Conservation (phyloP, 1,139 yeast genomes). For the Suhomyces panamericanus region DNA sequence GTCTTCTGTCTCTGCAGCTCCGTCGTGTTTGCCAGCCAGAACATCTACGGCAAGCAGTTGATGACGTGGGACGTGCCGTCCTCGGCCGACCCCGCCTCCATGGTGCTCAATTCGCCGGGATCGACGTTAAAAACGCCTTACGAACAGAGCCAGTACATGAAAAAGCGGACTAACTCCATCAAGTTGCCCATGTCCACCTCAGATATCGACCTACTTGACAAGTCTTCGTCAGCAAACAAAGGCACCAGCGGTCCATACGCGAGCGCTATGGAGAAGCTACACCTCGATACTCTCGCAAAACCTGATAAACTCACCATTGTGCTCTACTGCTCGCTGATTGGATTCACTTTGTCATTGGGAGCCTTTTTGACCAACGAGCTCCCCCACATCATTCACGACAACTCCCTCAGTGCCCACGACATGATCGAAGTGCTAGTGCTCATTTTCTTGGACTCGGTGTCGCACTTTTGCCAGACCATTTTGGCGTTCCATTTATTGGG, state of each 20-base stretch:
- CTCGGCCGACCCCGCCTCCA: conserved; percentile 25
- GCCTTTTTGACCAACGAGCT: conserved; percentile 38
- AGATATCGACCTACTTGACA: conserved; percentile 32
- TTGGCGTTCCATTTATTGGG: conserved; percentile 41
- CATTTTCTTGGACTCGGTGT: conserved; percentile 33
- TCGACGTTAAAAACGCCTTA: background rate
- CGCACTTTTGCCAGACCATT: conserved; percentile 39
- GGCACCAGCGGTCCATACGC: conserved; percentile 27
- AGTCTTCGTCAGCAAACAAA: conserved; percentile 16
- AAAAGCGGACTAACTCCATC: conserved; percentile 29
- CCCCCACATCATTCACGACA: conserved; percentile 16
- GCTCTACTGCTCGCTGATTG: conserved; percentile 39
- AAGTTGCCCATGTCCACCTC: conserved; percentile 38
- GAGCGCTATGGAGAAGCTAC: conserved; percentile 18
- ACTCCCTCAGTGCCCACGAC: conserved; percentile 6
- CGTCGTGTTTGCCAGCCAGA: conserved; percentile 41
- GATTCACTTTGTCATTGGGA: conserved; percentile 31
- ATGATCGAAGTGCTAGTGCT: conserved; percentile 21
- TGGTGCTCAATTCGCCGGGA: conserved; percentile 25
- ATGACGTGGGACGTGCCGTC: conserved; percentile 34
- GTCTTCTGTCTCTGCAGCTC: conserved; percentile 33
- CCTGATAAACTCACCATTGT: conserved; percentile 43
- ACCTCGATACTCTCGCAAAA: conserved; percentile 23
- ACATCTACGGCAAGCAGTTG: conserved; percentile 43
- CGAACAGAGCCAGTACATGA: conserved; percentile 9